Base-by-base conservation (phyloP, 257 asterid species). In the Verbena officinalis region DNA sequence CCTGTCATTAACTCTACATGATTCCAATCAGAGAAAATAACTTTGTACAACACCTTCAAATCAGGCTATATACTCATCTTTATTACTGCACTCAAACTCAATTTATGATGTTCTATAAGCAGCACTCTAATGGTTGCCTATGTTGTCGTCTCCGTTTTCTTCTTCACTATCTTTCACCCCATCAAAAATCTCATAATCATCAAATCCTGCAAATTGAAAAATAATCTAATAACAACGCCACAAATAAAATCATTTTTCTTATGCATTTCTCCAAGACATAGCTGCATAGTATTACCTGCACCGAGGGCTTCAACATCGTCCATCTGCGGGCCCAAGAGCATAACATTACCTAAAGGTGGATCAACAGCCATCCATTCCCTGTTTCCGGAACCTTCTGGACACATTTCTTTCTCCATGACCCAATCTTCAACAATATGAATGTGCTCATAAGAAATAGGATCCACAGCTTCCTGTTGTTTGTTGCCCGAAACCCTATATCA, bases 261-360 rank as follows among this genome's bases (percentile, higher is more conserved):
- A 22, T 23, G 16, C 43, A 51, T 53, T 39, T 67, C 44, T 69
- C 59, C 19, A 31, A 27, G 36, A 36, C 23, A 61, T 5, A 65
- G 65, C 64, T 38, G 27, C 46, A 62, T 5, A n/a, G 2, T 27
- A 57, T 71, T 87, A 93, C 98, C 96, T 80, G 89, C 75, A 61
- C 92, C 96, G 14, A 90, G 75, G 54, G 92, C 91, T 69, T 86
- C 93, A 69, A 84, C 40, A 64, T 94, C 97, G 58, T 90, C 95
- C 61, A 73, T 46, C 51, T 78, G 78, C 17, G 81, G 75, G 63
- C 87, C 95, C 59, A 84, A 71, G 48, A 77, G 79, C 71, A 73
- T 66, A 24, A 68, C 73, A 59, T 80, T 84, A 57, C 88, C 91
- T 31, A 73, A 76, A 67, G 96, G 96, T 3, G 95, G 96, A 71